Conservation (phyloP, 148 eudicot species). For the Diospyros lotus region DNA sequence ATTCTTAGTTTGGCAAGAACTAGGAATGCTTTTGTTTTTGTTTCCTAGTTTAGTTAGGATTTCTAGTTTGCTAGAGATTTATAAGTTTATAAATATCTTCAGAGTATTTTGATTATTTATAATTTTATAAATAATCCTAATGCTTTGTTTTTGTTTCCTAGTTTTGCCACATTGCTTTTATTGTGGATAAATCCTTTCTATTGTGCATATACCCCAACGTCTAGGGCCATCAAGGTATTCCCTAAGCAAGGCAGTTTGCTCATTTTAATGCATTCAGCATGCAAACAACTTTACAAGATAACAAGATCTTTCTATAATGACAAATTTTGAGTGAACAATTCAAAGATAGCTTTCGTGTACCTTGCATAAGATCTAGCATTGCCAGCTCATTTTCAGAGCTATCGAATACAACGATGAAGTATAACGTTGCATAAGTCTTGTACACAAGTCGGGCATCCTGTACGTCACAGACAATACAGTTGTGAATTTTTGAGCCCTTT, state of each 20-base stretch:
- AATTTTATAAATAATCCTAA: too few relatives aligned
- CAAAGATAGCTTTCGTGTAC: conserved; percentile 26
- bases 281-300: too few relatives aligned
- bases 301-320: neutral
- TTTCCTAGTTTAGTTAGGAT: too few relatives aligned
- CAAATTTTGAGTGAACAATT: neutral
- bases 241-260: too few relatives aligned
- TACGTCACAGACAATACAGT: conserved; percentile 14
- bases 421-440: conserved; percentile 83
- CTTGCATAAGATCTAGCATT: conserved; percentile 95
- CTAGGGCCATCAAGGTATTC: neutral
- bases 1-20: too few relatives aligned
- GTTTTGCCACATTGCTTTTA: too few relatives aligned
- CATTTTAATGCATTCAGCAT: too few relatives aligned
- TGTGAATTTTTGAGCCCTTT: neutral
- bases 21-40: too few relatives aligned
- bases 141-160: too few relatives aligned
- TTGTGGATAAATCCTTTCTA: neutral
- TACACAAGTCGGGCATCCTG: conserved; percentile 91
- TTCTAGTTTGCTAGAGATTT: too few relatives aligned
- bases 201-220: neutral
- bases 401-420: conserved; percentile 80
- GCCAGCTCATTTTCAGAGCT: conserved; percentile 89
- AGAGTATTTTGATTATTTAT: too few relatives aligned
- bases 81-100: too few relatives aligned